Evolutionary conservation across 2,329 filamentous ascomycete genomes (phyloP), one percentile per base, ranked within the genome.

Genomic region (Mycogone perniciosa): DNA sequence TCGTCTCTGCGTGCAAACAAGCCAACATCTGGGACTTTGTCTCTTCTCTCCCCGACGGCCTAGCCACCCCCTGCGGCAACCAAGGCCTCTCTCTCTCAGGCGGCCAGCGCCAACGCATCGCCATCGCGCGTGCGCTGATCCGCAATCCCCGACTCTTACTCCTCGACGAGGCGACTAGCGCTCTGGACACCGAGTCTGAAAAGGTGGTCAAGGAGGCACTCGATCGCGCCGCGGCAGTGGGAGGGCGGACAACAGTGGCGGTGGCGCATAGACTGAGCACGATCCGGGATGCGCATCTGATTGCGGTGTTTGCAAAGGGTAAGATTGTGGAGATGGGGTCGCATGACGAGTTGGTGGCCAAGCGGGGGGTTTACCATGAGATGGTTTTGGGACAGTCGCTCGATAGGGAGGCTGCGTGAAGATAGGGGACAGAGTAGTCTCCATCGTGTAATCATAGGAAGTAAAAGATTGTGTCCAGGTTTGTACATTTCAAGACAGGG

Each of bases 41-140:
- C 31, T 63, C 69, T 1, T 75, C 74, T 1, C 69, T 84, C 0
- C 79, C 80, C 2, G 68, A 85, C 51, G 81, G 81, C 0, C 82
- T 87, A 49, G 68, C 74, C 1, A 86, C 85, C 0, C 69, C 74
- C 1, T 84, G 86, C 26, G 85, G 86, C 2, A 79, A 84, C 57
- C 78, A 80, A 44, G 85, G 85, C 0, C 78, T 84, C 13, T 82
- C 85, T 52, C 70, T 90, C 1, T 88, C 83, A 1, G 86, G 86
- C 27, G 86, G 86, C 1, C 85, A 90, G 63, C 73, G 85, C 6
- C 86, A 89, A 63, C 80, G 84, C 26, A 77, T 88, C 33, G 84
- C 85, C 7, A 89, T 90, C 54, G 86, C 86, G 0, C 75, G 86
- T 6, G 83, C 83, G 8, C 82, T 89, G 30, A 75, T 89, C 48